phyloP scores from a whole-genome alignment of 768 basidiomycete genomes.

The Kwoniella mangroviensis region DNA sequence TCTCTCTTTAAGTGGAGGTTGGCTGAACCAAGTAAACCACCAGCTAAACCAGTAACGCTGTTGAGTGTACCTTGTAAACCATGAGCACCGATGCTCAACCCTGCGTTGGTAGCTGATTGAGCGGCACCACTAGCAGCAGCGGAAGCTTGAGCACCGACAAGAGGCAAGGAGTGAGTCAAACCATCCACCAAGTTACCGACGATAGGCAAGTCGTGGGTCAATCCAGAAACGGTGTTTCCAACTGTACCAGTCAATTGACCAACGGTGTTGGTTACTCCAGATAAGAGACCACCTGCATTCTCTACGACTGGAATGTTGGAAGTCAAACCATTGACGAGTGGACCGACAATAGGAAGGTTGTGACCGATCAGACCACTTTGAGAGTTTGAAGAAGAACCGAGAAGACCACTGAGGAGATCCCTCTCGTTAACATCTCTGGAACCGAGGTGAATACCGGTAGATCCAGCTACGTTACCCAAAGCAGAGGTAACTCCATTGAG shows the following conservation, averaged over 20 bases:
- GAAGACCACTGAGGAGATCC: slow-evolving; percentile 11
- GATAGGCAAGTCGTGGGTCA: slow-evolving; percentile 15
- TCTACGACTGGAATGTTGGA: slow-evolving; percentile 13
- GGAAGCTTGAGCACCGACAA: slow-evolving; percentile 16
- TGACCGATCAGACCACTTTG: slow-evolving; percentile 9
- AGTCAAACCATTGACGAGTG: slow-evolving; percentile 18
- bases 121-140: slow-evolving; percentile 13
- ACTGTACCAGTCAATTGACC: slow-evolving; percentile 13
- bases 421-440: neutral
- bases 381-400: neutral
- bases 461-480: slow-evolving; percentile 7
- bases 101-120: slow-evolving; percentile 11
- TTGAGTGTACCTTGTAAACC: slow-evolving; percentile 18
- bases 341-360: slow-evolving; percentile 17
- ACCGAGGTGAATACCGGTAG: slow-evolving; percentile 8
- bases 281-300: neutral
- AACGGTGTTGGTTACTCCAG: slow-evolving; percentile 2
- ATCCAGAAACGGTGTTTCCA: slow-evolving; percentile 15
- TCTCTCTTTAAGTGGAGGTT: slow-evolving; percentile 11
- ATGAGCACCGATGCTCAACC: slow-evolving; percentile 6
- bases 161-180: slow-evolving; percentile 9
- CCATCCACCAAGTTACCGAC: slow-evolving; percentile 20
- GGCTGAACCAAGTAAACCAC: slow-evolving; percentile 15
- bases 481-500: slow-evolving; percentile 8
- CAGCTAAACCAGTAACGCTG: slow-evolving; percentile 22